Base-by-base conservation (phyloP, 2,329 filamentous ascomycete genomes). In the Cytospora leucostoma region DNA sequence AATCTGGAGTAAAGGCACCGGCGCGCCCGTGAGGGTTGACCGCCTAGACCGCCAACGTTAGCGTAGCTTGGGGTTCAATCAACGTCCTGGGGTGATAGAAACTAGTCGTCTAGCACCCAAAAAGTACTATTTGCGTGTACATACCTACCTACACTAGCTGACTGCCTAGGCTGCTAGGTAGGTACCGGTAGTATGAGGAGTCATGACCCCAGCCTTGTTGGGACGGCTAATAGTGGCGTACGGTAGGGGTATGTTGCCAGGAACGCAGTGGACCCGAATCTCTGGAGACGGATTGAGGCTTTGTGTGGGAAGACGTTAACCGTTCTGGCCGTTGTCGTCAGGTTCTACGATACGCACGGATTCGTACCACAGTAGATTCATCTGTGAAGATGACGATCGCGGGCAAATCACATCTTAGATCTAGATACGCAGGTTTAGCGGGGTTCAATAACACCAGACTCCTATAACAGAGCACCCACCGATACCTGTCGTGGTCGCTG, bases 1-100 rank as follows among this genome's bases (percentile, higher is more conserved):
- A n/a, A 47, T 19, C 40, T 44, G 40, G 40, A 15, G 40, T n/a
- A 27, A 27, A 7, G 17, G 6, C 5, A 19, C 6, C 44, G 44
- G 44, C n/a, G n/a, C 44, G 44, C 21, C 44, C 44, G 44, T 47
- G 40, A 47, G n/a, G n/a, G 44, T 47, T 47, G n/a, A 47, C 44
- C 44, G 44, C 44, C 44, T 47, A 21, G n/a, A 47, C 44, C 44
- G 44, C 44, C 44, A 47, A 21, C 15, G n/a, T 21, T 47, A 47
- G 44, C 44, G n/a, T 21, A 19, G n/a, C 44, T 17, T 21, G n/a
- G 44, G n/a, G n/a, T 5, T 47, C 44, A 47, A 47, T 47, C 44
- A 21, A 47, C 44, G n/a, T 19, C 44, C 6, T 47, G 44, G 10
- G n/a, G 44, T 11, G 44, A 47, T 19, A 47, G 44, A 47, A 47